Percentiles rank a stretch among this genome's conserved stretches.
Conservation (phyloP, 306 rosid species). For the Pterocarpus macrocarpus region DNA sequence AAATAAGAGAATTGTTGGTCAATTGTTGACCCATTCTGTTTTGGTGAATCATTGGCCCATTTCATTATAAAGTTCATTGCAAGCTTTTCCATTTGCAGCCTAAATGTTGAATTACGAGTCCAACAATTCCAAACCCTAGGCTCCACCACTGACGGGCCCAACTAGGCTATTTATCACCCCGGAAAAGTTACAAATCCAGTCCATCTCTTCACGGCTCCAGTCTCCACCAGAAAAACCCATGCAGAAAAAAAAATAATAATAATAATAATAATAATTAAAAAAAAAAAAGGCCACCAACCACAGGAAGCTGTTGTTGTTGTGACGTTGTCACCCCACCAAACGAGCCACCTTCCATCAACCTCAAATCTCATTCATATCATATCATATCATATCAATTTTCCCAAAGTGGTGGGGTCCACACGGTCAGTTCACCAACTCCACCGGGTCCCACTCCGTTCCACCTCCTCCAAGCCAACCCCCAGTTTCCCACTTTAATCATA, state of each 20-base stretch:
- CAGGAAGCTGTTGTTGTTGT: neutral
- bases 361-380: neutral
- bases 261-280: no score
- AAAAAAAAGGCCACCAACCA: neutral
- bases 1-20: no score
- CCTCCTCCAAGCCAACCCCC: neutral
- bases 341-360: neutral
- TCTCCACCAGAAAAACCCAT: no score
- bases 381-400: neutral
- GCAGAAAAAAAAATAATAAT: no score
- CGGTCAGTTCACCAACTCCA: conserved; percentile 48
- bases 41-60: neutral
- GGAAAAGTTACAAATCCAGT: no score
- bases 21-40: no score
- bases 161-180: no score
- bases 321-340: neutral
- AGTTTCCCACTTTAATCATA: neutral
- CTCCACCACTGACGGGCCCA: no score
- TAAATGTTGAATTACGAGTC: neutral
- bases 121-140: neutral
- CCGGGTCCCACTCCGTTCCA: neutral
- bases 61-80: neutral
- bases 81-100: neutral
- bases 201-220: no score
- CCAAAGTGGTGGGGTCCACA: neutral